Conservation (phyloP, 345 rosid species). For the Diplotaxis tenuifolia region DNA sequence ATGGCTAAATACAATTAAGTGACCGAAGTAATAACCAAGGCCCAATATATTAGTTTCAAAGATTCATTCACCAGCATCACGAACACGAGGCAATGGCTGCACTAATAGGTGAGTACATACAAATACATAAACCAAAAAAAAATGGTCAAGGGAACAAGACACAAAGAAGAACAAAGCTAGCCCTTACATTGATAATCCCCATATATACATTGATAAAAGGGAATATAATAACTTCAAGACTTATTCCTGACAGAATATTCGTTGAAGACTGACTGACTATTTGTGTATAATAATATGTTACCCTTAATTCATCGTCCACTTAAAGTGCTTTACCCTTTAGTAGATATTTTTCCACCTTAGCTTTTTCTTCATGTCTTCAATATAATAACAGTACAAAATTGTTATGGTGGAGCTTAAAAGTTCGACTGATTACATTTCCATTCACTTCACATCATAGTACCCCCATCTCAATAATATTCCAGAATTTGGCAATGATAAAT, state of each 20-base stretch:
- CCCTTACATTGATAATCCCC: too few species aligned
- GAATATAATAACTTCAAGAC: not conserved
- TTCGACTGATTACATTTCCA: not conserved
- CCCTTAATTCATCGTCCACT: slow-evolving; percentile 5
- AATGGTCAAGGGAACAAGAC: not conserved
- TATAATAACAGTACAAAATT: not conserved
- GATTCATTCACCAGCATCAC: not conserved
- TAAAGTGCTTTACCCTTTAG: slow-evolving; percentile 2
- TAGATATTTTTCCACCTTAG: not conserved
- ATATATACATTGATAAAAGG: not conserved
- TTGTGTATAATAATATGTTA: not conserved
- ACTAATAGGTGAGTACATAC: not conserved
- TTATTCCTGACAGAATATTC: not conserved
- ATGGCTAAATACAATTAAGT: not conserved
- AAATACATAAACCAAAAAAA: not conserved
- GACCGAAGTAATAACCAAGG: not conserved
- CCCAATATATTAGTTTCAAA: not conserved
- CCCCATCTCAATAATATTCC: not conserved
- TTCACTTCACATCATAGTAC: not conserved
- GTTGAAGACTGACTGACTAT: not conserved
- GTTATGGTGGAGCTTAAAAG: not conserved
- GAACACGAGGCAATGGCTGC: not conserved
- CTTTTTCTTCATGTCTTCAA: not conserved
- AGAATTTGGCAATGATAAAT: not conserved
- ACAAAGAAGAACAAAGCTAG: not conserved